These are phyloP conservation scores for Orbilia quercus DNA, from an alignment of 2,329 filamentous ascomycete genomes.

Conservation along the genomic window DNA sequence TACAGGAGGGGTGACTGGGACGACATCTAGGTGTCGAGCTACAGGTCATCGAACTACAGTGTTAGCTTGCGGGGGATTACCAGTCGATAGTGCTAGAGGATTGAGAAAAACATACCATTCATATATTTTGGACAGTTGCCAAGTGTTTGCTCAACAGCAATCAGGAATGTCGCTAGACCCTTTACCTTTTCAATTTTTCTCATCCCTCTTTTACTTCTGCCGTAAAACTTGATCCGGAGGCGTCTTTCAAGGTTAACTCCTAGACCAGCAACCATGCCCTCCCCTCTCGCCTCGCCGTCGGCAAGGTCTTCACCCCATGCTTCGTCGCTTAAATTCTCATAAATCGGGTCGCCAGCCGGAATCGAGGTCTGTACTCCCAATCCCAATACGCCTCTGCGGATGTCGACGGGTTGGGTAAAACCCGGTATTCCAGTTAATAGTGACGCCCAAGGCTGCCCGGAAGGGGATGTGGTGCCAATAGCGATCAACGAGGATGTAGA, in stretches of 20 bases:
- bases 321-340: slow-evolving; percentile 70
- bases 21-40: slow-evolving; percentile 68
- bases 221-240: slow-evolving; percentile 79
- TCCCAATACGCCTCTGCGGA: slow-evolving; percentile 67
- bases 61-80: too few relatives aligned
- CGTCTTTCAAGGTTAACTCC: slow-evolving; percentile 74
- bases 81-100: too few relatives aligned
- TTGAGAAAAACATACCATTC: slow-evolving; percentile 22
- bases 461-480: slow-evolving; percentile 75
- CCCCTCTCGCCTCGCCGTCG: slow-evolving; percentile 61
- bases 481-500: slow-evolving; percentile 75
- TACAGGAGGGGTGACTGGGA: slow-evolving; percentile 62
- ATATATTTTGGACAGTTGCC: slow-evolving; percentile 90
- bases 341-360: slow-evolving; percentile 76
- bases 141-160: slow-evolving; percentile 77
- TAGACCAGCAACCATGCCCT: slow-evolving; percentile 72
- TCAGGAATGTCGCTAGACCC: slow-evolving; percentile 64
- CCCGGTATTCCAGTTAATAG: slow-evolving; percentile 80
- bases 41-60: not conserved
- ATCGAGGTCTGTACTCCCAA: slow-evolving; percentile 74
- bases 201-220: slow-evolving; percentile 74
- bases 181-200: slow-evolving; percentile 56
- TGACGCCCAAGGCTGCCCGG: slow-evolving; percentile 78
- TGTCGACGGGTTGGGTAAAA: slow-evolving; percentile 73
- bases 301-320: slow-evolving; percentile 64